These are phyloP conservation scores for Phaffia australis DNA, from an alignment of 768 basidiomycete genomes.

Conservation along the genomic window DNA sequence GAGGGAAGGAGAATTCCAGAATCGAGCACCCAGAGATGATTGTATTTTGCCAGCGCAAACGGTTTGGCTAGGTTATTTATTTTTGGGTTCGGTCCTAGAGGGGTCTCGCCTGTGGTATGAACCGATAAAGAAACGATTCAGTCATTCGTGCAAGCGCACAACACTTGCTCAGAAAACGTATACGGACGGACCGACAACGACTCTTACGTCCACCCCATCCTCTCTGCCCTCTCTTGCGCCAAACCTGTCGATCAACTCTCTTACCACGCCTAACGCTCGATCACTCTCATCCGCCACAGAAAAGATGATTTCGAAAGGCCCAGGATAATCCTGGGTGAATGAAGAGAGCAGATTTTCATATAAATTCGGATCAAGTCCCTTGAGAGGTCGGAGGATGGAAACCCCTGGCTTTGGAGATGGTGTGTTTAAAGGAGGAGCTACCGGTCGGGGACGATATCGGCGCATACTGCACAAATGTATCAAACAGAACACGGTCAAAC, in stretches of 20 bases:
- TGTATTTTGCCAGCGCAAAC: constrained; percentile 66
- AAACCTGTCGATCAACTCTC: constrained; percentile 65
- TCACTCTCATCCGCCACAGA: constrained; percentile 82
- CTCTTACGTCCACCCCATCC: constrained; percentile 48
- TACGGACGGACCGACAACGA: constrained; percentile 57
- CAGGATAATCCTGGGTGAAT: constrained; percentile 77
- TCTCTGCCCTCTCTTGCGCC: constrained; percentile 40
- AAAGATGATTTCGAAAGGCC: constrained; percentile 68
- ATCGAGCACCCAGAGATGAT: constrained; percentile 93
- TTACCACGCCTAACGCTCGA: constrained; percentile 73
- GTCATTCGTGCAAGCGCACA: not conserved
- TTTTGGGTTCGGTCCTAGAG: constrained; percentile 89
- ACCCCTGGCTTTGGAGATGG: constrained; percentile 54
- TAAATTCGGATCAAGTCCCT: constrained; percentile 87
- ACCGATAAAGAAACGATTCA: not conserved
- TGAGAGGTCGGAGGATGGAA: constrained; percentile 84
- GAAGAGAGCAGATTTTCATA: constrained; percentile 93
- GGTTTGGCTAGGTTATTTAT: constrained; percentile 88
- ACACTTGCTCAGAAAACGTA: not conserved
- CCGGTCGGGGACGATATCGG: not conserved
- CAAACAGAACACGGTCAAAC: not conserved
- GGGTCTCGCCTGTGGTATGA: constrained; percentile 53
- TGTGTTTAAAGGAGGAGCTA: not conserved
- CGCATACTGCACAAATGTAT: constrained; percentile 1
- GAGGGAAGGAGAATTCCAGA: constrained; percentile 74